Conservation (phyloP, 352 stramenopile species). For the Phytophthora citricola region DNA sequence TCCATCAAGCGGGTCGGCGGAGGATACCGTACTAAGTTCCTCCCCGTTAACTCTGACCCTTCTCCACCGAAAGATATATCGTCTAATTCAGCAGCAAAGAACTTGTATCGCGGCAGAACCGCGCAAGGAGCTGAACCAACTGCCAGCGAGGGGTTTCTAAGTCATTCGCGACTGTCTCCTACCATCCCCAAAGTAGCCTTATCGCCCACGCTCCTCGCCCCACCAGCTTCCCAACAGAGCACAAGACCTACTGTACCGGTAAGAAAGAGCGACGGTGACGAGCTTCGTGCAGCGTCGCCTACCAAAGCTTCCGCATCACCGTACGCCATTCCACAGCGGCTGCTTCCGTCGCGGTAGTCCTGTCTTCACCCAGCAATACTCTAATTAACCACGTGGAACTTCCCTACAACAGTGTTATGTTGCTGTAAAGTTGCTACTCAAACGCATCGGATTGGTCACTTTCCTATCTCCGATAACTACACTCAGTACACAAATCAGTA, state of each 20-base stretch:
- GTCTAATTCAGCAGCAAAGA: not conserved
- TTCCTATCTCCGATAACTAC: not conserved
- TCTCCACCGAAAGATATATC: constrained; percentile 6
- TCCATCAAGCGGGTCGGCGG: constrained; percentile 63
- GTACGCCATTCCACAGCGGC: constrained; percentile 31
- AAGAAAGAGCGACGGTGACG: constrained; percentile 9
- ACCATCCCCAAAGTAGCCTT: constrained; percentile 16
- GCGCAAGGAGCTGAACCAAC: constrained; percentile 5
- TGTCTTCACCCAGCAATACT: not conserved
- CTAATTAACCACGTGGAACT: constrained; percentile 29
- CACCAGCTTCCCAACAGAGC: not conserved
- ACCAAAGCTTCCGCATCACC: constrained; percentile 19
- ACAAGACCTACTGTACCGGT: not conserved
- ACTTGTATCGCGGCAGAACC: not conserved
- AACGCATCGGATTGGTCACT: not conserved
- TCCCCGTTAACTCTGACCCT: constrained; percentile 15
- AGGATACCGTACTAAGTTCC: constrained; percentile 53
- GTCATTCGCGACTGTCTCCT: constrained; percentile 9
- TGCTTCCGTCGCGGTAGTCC: constrained; percentile 4
- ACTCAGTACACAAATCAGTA: not conserved
- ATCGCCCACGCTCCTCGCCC: constrained; percentile 1
- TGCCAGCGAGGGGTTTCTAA: constrained; percentile 9
- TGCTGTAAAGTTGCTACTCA: not conserved
- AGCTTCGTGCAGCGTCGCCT: constrained; percentile 14
- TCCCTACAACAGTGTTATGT: not conserved